Base-by-base conservation (phyloP, 352 stramenopile species). In the Discostella stelligera region DNA sequence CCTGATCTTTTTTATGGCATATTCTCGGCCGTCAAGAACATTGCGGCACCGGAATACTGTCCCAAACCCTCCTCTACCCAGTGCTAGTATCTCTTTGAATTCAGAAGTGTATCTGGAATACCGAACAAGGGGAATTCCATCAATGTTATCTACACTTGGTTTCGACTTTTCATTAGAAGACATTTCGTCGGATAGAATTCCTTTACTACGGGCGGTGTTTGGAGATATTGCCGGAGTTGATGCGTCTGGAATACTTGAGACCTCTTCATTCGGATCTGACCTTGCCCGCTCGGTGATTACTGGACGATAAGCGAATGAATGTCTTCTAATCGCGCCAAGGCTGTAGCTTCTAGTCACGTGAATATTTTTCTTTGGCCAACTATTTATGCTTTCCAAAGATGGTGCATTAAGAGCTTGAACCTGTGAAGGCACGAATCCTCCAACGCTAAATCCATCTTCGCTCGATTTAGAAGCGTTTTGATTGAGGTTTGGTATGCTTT, bases 1-100 rank as follows among this genome's bases (percentile, higher is more conserved):
- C 55, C 75, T 78, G 63, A 96, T 90, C 71, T 96, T 96, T 74
- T 96, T 96, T 30, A 96, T 91, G 10, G 92, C 92, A 80, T 96
- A 96, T 65, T 95, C 84, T 46, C 89, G 76, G 27, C 89, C 84
- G 77, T 96, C 92, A 10, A 96, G 71, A 27, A 79, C 53, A 83
- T 96, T 95, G 56, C 77, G 49, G 74, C 87, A 92, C 16, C 65
- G 71, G 85, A 93, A 93, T 0, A 96, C 91, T 41, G 88, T 92
- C 27, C 92, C 92, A 84, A 96, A 96, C 30, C 92, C 92, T 32
- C 92, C 92, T 74, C 83, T 90, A 14, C 90, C 91, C 10, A 94
- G 68, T 21, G 87, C 30, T 56, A 74, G 83, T 3, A 88, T 70
- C 71, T 94, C 85, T 60, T 84, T 70, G 65, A 94, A 94, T 70